These are phyloP conservation scores for Falciphora oryzae DNA, from an alignment of 2,329 filamentous ascomycete species.

Conservation along the genomic window DNA sequence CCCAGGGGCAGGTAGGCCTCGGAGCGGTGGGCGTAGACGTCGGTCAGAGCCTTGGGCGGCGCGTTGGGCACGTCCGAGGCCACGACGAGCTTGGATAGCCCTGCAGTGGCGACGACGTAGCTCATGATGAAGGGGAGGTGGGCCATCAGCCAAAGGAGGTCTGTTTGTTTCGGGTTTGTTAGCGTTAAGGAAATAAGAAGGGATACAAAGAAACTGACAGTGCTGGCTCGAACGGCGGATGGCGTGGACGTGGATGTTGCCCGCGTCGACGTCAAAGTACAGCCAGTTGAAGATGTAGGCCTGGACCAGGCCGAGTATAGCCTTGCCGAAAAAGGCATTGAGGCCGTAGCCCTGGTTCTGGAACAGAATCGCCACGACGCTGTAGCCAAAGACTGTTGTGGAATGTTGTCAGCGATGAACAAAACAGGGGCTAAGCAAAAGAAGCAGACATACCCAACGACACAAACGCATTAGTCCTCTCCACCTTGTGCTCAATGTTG, in stretches of 20 bases:
- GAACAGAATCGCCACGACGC: slow-evolving; percentile 55
- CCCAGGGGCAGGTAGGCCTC: slow-evolving; percentile 44
- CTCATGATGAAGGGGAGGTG: slow-evolving; percentile 60
- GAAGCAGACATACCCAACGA: slow-evolving; percentile 31
- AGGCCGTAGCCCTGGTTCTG: slow-evolving; percentile 50
- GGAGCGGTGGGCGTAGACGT: slow-evolving; percentile 42
- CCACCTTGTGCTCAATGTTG: slow-evolving; percentile 62
- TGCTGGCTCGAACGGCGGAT: slow-evolving; percentile 45
- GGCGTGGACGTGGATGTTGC: slow-evolving; percentile 52
- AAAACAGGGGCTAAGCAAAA: neutral
- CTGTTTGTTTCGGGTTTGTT: slow-evolving; percentile 24
- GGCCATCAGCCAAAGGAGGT: slow-evolving; percentile 47
- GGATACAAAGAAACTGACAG: slow-evolving; percentile 27
- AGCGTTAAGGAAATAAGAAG: too few species aligned
- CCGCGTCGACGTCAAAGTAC: slow-evolving; percentile 57
- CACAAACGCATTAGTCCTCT: slow-evolving; percentile 59
- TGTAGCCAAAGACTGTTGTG: slow-evolving; percentile 52
- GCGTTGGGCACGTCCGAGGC: slow-evolving; percentile 47
- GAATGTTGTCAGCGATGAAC: neutral
- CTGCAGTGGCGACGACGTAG: slow-evolving; percentile 54
- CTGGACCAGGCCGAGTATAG: slow-evolving; percentile 50
- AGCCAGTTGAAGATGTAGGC: slow-evolving; percentile 57
- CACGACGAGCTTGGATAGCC: slow-evolving; percentile 53
- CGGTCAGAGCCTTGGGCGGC: slow-evolving; percentile 41
- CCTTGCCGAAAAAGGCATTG: slow-evolving; percentile 57